These are phyloP conservation scores for Papiliotrema fonsecae DNA, from an alignment of 1,284 basidiomycete genomes.

Conservation along the genomic window DNA sequence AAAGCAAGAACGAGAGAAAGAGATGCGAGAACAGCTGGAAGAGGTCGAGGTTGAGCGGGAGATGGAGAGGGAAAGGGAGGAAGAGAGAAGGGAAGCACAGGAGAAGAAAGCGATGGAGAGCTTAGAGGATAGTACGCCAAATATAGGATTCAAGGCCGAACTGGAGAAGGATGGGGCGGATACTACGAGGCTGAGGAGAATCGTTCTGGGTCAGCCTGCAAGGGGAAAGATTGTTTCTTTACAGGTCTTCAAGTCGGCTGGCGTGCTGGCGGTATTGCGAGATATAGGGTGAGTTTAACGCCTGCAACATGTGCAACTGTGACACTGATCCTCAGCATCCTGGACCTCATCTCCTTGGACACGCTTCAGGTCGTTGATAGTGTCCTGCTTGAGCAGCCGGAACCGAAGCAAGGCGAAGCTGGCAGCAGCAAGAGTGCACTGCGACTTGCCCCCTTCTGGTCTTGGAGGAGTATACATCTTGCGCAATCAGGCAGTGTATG, in stretches of 20 bases:
- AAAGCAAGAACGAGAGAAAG: constrained; percentile 8
- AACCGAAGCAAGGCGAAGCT: constrained; percentile 1
- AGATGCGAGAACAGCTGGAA: constrained; percentile 22
- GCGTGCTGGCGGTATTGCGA: constrained; percentile 28
- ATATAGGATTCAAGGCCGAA: neutral
- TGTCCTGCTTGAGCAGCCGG: constrained; percentile 18
- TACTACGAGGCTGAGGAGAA: constrained; percentile 8
- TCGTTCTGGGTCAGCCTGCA: constrained; percentile 24
- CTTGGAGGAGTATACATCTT: constrained; percentile 31
- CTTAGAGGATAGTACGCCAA: neutral
- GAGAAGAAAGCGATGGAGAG: constrained; percentile 26
- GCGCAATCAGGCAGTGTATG: constrained; percentile 23
- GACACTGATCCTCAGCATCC: constrained; percentile 13
- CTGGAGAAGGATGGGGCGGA: constrained; percentile 2
- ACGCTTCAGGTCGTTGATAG: constrained; percentile 14
- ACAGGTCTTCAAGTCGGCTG: constrained; percentile 27
- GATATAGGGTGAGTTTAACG: constrained; percentile 34
- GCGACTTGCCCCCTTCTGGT: constrained; percentile 29
- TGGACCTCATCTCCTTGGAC: constrained; percentile 31
- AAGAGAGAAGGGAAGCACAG: constrained; percentile 27
- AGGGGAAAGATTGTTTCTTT: constrained; percentile 30
- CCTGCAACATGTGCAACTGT: neutral
- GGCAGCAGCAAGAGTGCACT: constrained; percentile 8
- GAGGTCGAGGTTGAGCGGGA: constrained; percentile 38
- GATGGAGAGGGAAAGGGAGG: constrained; percentile 31